Conservation (phyloP, 169 alveolate genomes). For the Eimeria maxima region DNA sequence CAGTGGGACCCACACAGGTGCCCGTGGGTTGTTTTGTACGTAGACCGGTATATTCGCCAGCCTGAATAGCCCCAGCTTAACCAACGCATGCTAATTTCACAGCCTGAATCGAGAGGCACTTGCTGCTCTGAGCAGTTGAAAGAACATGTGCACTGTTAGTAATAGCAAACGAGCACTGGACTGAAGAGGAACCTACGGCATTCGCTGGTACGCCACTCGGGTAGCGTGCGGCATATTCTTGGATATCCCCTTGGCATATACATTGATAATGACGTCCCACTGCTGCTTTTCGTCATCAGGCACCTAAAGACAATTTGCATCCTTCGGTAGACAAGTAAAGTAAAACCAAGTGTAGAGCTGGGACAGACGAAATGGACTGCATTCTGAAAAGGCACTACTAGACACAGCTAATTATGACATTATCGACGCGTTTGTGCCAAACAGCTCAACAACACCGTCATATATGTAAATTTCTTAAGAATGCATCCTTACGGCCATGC, state of each 20-base stretch:
- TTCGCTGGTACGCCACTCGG: slow-evolving; percentile 88
- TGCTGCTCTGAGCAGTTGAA: no score
- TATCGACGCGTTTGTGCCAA: not conserved
- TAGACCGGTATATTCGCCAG: slow-evolving; percentile 89
- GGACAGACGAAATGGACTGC: not conserved
- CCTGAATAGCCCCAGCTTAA: slow-evolving; percentile 22
- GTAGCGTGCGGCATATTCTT: slow-evolving; percentile 79
- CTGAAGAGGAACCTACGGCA: slow-evolving; percentile 57
- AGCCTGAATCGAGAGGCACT: no score
- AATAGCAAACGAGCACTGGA: not conserved
- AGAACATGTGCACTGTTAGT: no score
- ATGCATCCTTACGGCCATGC: slow-evolving; percentile 75
- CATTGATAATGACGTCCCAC: slow-evolving; percentile 91
- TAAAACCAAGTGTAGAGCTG: not conserved
- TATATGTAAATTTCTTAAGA: not conserved
- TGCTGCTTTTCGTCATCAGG: slow-evolving; percentile 90
- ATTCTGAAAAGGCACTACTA: not conserved
- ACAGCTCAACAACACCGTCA: not conserved
- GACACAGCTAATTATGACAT: not conserved
- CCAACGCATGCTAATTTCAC: not conserved
- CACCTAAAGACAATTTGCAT: slow-evolving; percentile 81
- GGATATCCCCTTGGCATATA: slow-evolving; percentile 85
- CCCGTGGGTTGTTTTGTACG: slow-evolving; percentile 88
- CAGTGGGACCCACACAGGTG: slow-evolving; percentile 93
- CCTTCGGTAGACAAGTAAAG: not conserved